Conservation (phyloP, 495 filamentous ascomycete species). For the Aspergillus asperescens region DNA sequence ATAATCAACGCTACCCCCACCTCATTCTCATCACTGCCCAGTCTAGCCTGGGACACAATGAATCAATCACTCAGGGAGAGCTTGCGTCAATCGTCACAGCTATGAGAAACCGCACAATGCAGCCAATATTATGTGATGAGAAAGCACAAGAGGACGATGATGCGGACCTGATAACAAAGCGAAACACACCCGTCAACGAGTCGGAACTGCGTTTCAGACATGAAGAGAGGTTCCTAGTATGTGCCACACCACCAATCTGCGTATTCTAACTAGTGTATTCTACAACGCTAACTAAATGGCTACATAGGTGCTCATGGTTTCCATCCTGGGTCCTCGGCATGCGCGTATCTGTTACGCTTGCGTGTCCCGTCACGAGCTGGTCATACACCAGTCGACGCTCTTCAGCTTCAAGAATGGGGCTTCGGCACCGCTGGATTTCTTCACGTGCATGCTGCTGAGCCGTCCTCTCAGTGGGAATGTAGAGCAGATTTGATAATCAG, state of each 20-base stretch:
- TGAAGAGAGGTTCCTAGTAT: not conserved
- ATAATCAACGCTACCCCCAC: not conserved
- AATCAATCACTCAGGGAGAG: not conserved
- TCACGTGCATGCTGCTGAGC: not conserved
- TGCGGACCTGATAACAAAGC: not conserved
- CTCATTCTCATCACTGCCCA: not conserved
- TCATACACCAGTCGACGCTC: slow-evolving; percentile 1
- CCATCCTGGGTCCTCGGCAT: not conserved
- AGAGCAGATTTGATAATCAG: too few relatives aligned
- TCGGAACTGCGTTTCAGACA: not conserved
- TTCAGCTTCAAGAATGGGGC: not conserved
- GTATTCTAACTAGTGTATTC: too few relatives aligned
- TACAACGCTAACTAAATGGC: not conserved
- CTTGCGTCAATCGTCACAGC: not conserved
- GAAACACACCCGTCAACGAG: not conserved
- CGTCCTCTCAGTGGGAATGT: too few relatives aligned
- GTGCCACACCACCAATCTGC: too few relatives aligned
- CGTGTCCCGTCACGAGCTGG: not conserved
- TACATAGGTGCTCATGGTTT: not conserved
- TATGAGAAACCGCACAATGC: slow-evolving; percentile 2
- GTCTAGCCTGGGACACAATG: not conserved
- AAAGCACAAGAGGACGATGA: not conserved
- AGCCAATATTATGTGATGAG: not conserved
- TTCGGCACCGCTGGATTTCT: not conserved
- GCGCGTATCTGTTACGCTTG: slow-evolving; percentile 5